Conservation (phyloP, 805 yeast genomes). For the Wickerhamomyces canadensis region DNA sequence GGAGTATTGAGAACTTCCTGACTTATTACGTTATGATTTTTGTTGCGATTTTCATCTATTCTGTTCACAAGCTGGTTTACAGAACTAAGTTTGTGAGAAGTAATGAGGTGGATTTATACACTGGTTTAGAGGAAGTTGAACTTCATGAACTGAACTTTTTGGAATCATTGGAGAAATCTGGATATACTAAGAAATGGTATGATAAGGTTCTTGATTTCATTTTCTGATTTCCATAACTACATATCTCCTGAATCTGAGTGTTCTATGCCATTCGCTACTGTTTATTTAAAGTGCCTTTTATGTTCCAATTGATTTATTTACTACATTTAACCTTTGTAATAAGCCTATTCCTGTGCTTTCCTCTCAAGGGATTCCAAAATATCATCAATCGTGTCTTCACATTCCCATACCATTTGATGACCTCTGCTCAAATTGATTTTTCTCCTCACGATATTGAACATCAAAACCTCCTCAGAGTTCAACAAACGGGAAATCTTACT, state of each 20-base stretch:
- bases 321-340: no score
- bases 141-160: constrained; percentile 36
- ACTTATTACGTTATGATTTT: constrained; percentile 68
- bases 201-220: background rate
- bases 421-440: constrained; percentile 7
- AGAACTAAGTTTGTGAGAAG: constrained; percentile 38
- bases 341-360: no score
- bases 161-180: constrained; percentile 1
- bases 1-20: constrained; percentile 55
- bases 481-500: constrained; percentile 1
- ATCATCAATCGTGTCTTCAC: constrained; percentile 5
- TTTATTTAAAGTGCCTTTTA: no score
- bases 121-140: constrained; percentile 50
- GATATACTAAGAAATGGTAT: background rate
- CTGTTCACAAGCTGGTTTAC: constrained; percentile 41
- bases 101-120: constrained; percentile 41
- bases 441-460: constrained; percentile 3
- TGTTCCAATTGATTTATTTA: no score
- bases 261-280: no score
- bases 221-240: no score
- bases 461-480: background rate
- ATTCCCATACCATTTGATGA: constrained; percentile 9
- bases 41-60: constrained; percentile 36
- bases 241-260: no score
- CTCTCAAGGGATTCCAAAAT: constrained; percentile 1